Percentiles rank a stretch among this genome's conserved stretches.
Conservation (phyloP, 305 asterid species). For the Fraxinus ornus region DNA sequence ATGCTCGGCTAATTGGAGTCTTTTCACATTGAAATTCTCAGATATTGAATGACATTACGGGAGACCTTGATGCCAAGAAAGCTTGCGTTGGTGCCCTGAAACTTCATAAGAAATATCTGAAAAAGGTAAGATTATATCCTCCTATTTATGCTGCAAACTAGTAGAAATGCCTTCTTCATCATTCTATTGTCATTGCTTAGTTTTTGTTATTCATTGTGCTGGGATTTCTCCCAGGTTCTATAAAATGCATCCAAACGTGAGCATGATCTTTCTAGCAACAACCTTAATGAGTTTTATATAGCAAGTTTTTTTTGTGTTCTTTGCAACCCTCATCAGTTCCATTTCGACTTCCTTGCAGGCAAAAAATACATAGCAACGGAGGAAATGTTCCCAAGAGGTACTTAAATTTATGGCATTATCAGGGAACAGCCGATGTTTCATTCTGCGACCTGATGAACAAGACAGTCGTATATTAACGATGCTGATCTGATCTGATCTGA, state of each 20-base stretch:
- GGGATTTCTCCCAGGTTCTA: neutral
- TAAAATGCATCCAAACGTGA: neutral
- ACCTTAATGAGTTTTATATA: neutral
- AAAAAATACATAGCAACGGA: conserved; percentile 21
- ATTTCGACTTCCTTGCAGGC: conserved; percentile 27
- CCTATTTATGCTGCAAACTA: neutral
- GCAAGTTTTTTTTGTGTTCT: neutral
- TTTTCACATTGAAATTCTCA: conserved; percentile 24
- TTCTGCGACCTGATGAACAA: conserved; percentile 1
- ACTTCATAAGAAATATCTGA: conserved; percentile 86
- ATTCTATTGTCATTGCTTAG: conserved; percentile 4
- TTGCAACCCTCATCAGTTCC: conserved; percentile 4
- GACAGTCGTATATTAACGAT: neutral
- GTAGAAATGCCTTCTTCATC: neutral
- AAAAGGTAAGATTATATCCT: conserved; percentile 47
- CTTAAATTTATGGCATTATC: neutral
- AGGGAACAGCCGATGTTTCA: conserved; percentile 2
- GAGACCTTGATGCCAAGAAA: conserved; percentile 76
- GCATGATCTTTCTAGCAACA: neutral
- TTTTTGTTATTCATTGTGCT: neutral
- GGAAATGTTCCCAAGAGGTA: conserved; percentile 1
- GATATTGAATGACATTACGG: conserved; percentile 83
- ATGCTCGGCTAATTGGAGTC: neutral
- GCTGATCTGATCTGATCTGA: conserved; percentile 5
- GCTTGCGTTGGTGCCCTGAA: conserved; percentile 79